Conservation (phyloP, 148 eudicot genomes). For the Spergularia bocconei region DNA sequence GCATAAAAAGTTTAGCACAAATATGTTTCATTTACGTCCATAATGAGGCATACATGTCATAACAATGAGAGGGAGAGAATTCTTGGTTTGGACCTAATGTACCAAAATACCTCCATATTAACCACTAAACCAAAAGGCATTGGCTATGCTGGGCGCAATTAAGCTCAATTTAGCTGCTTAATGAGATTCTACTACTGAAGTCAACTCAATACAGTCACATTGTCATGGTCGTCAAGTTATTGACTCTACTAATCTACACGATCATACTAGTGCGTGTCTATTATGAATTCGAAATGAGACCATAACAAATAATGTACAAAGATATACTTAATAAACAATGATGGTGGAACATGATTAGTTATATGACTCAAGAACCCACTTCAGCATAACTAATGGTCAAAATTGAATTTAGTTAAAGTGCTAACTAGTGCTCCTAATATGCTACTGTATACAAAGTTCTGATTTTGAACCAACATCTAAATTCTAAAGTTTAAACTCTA, state of each 20-base stretch:
- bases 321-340: neutral
- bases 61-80: neutral
- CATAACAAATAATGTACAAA: neutral
- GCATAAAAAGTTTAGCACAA: neutral
- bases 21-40: neutral
- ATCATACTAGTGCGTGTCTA: no score
- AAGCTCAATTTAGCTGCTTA: neutral
- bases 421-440: conserved; percentile 8
- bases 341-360: conserved; percentile 2
- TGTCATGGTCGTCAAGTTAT: neutral
- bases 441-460: neutral
- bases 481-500: neutral
- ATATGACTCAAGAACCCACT: conserved; percentile 9
- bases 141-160: neutral
- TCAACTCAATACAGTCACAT: neutral
- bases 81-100: neutral
- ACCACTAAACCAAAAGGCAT: neutral
- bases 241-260: neutral
- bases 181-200: neutral
- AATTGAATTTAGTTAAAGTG: conserved; percentile 11
- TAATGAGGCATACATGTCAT: neutral
- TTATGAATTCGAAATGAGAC: no score
- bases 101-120: neutral
- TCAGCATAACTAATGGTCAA: conserved; percentile 6
- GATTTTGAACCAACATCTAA: conserved; percentile 11